Evolutionary conservation across 1,139 yeast genomes (phyloP).

Genomic region (Magnusiomyces tetraspermus): DNA sequence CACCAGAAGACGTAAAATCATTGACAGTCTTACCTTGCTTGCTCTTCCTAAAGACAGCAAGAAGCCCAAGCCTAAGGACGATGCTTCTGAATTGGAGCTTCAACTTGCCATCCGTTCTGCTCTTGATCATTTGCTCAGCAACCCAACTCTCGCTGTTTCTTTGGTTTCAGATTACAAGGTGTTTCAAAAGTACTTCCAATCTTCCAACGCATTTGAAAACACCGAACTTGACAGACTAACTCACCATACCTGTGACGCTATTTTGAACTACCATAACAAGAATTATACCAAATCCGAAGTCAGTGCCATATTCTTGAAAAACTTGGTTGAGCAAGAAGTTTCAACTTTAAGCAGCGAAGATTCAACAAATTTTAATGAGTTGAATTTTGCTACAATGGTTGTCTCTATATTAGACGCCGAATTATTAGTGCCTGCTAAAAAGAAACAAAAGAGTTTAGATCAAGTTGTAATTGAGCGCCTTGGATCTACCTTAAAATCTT

Average conservation of each 20-base stretch:
- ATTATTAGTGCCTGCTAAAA: not conserved
- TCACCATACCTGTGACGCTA: slow-evolving; percentile 10
- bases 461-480: not conserved
- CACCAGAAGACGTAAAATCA: slow-evolving; percentile 9
- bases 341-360: not conserved
- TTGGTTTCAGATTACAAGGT: slow-evolving; percentile 10
- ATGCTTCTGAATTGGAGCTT: slow-evolving; percentile 4
- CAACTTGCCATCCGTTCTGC: slow-evolving; percentile 12
- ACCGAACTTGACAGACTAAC: slow-evolving; percentile 8
- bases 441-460: not conserved
- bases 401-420: not conserved
- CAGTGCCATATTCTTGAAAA: slow-evolving; percentile 5
- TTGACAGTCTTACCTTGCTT: slow-evolving; percentile 4
- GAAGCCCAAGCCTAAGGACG: not conserved
- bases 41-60: not conserved
- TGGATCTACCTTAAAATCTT: not conserved
- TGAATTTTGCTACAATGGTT: slow-evolving; percentile 3
- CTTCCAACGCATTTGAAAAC: slow-evolving; percentile 2
- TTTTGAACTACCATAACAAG: slow-evolving; percentile 8
- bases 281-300: slow-evolving; percentile 2
- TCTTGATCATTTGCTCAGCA: slow-evolving; percentile 8
- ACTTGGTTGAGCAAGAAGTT: slow-evolving; percentile 7
- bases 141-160: slow-evolving; percentile 11
- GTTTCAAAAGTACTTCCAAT: slow-evolving; percentile 10
- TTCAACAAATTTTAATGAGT: not conserved